Conservation (phyloP, 345 rosid species). For the Moringa oleifera region DNA sequence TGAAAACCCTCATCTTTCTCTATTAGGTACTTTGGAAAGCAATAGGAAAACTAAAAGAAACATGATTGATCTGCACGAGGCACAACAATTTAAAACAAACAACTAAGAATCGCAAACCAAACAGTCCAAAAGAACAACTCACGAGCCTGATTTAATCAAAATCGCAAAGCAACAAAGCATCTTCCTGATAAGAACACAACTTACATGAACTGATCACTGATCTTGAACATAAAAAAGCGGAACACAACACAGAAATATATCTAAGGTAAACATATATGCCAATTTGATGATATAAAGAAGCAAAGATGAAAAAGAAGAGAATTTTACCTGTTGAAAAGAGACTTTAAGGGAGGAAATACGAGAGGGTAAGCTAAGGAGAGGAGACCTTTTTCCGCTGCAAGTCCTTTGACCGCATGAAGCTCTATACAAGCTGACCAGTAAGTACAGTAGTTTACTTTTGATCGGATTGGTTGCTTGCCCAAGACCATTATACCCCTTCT, state of each 20-base stretch:
- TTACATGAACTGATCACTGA: conserved; percentile 8
- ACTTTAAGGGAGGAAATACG: background rate
- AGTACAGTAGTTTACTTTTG: no score
- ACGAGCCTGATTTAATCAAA: background rate
- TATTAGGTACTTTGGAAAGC: background rate
- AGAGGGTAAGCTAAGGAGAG: no score
- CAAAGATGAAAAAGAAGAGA: background rate
- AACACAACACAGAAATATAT: background rate
- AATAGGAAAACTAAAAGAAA: background rate
- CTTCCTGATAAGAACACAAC: background rate
- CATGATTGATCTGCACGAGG: background rate
- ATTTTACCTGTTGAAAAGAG: background rate
- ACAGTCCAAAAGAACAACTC: background rate
- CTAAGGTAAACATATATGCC: background rate
- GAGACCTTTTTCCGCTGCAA: no score
- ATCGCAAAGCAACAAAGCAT: background rate
- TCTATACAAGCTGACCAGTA: no score
- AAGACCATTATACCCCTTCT: no score
- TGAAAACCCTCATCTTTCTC: background rate
- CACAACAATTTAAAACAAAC: background rate
- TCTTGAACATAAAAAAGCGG: background rate
- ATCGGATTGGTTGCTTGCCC: no score
- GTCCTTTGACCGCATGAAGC: no score
- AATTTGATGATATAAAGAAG: background rate
- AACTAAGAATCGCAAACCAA: background rate